Evolutionary conservation across 352 stramenopile genomes (phyloP), one percentile per base, ranked within the genome.

Genomic region (Chrysophaeum taylorii): DNA sequence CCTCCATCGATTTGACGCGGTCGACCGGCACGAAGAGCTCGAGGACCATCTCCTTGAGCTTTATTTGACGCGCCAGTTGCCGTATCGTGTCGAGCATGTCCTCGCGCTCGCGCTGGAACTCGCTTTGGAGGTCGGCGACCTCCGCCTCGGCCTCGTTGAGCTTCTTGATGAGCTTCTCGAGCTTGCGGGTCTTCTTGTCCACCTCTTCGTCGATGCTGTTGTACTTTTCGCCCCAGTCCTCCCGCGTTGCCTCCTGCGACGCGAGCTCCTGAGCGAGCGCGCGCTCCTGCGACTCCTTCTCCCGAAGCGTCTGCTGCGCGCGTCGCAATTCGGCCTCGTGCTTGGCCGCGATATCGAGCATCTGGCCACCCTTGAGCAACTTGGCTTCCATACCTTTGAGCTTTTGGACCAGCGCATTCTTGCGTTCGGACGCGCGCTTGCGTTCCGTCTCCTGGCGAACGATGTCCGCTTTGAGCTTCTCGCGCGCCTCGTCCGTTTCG

Each of bases 61-160:
- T 97, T 43, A 97, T 74, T 72, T 97, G 89, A 29, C 87, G 85
- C 25, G 87, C 94, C 42, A 97, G 82, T 71, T 96, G 87, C 15
- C 93, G 85, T 42, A 98, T 94, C 2, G 88, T 93, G 62, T 96
- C 89, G 27, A 97, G 84, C 85, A 97, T 93, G 72, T 96, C 91
- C 71, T 94, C 89, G 53, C 93, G 91, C 75, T 98, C 93, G 2
- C 78, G 76, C 77, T 96, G 86, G 73, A 96, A 96, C 76, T 96
- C 92, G 31, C 76, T 74, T 69, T 93, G 86, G 23, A 97, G 82
- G 70, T 97, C 92, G 61, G 94, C 85, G 9, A 96, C 85, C 70
- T 97, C 92, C 7, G 79, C 85, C 45, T 85, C 85, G 9, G 86
- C 85, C 0, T 85, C 84, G 69, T 96, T 89, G 75, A 95, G 94